These are phyloP conservation scores for Phytophthora europaea DNA, from an alignment of 352 stramenopile genomes.

Conservation along the genomic window DNA sequence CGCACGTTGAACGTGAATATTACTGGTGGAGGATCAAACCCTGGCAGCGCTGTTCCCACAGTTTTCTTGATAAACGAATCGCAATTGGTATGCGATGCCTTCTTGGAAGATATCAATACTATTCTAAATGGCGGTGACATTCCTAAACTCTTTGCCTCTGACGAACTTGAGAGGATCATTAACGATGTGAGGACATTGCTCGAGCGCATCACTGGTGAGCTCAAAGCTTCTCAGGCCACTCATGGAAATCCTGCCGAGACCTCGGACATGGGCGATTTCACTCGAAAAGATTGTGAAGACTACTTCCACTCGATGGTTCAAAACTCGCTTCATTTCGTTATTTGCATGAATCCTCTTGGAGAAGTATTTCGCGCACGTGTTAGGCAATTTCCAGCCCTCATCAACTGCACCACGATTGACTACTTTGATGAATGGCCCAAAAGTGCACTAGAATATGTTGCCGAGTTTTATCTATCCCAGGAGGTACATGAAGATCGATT, in stretches of 20 bases:
- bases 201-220: slow-evolving; percentile 17
- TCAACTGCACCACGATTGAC: slow-evolving; percentile 96
- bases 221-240: slow-evolving; percentile 1
- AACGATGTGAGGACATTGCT: slow-evolving; percentile 56
- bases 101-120: slow-evolving; percentile 92
- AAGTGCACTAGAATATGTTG: slow-evolving; percentile 87
- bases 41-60: slow-evolving; percentile 39
- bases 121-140: slow-evolving; percentile 90
- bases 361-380: slow-evolving; percentile 87
- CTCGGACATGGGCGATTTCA: slow-evolving; percentile 38
- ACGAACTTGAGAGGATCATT: slow-evolving; percentile 89
- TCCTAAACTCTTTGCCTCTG: slow-evolving; percentile 85
- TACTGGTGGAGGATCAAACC: background rate
- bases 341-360: slow-evolving; percentile 90
- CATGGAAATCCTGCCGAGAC: background rate
- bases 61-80: slow-evolving; percentile 88
- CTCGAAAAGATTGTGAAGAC: slow-evolving; percentile 76
- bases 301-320: slow-evolving; percentile 88
- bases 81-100: slow-evolving; percentile 85
- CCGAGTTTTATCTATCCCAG: slow-evolving; percentile 65
- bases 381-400: slow-evolving; percentile 93
- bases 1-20: slow-evolving; percentile 5
- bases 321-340: slow-evolving; percentile 91
- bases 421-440: slow-evolving; percentile 95
- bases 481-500: slow-evolving; percentile 3